Evolutionary conservation across 192 early-diverging fungal genomes (phyloP), one percentile per base, ranked within the genome.

Genomic region (Chytriomyces hyalinus): DNA sequence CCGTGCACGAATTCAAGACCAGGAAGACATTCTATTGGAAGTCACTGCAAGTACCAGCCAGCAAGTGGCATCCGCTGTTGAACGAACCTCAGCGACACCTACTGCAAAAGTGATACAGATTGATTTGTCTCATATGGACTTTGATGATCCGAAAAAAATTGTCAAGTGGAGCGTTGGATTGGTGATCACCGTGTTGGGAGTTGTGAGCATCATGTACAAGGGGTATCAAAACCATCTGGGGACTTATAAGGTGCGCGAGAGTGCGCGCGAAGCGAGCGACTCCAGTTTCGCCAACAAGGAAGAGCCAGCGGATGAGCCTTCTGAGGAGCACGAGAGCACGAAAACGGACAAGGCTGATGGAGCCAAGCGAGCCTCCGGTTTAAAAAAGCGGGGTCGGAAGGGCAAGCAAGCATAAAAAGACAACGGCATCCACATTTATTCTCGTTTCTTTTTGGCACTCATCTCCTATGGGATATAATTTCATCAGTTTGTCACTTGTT

Each of bases 1-100:
- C 85, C 87, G 84, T 75, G n/a, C 11, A 15, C 74, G 73, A 28
- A 72, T 80, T 49, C 11, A 75, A 60, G 79, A 69, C 47, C 67
- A 67, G 43, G 60, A 80, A n/a, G 65, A 73, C 44, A 69, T 64
- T 15, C 74, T 75, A 2, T 13, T 46, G 22, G 75, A 82, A 43
- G 22, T 67, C 9, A 65, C 49, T 15, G 13, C 70, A n/a, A 36
- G 36, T 36, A 36, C 36, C 36, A 36, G 36, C 36, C 36, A 36
- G 36, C 36, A 36, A 36, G 66, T 60, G 28, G 11, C 74, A 6
- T 49, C 75, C 13, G 8, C 70, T 13, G 57, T 49, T 48, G 22
- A 26, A 68, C 78, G 11, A 6, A 50, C n/a, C 62, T 67, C 15
- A 9, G 4, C 75, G 71, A 80, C 36, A 17, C 67, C 15, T 47